Evolutionary conservation across 1,284 basidiomycete genomes (phyloP).

Genomic region (Moesziomyces globuligerus): DNA sequence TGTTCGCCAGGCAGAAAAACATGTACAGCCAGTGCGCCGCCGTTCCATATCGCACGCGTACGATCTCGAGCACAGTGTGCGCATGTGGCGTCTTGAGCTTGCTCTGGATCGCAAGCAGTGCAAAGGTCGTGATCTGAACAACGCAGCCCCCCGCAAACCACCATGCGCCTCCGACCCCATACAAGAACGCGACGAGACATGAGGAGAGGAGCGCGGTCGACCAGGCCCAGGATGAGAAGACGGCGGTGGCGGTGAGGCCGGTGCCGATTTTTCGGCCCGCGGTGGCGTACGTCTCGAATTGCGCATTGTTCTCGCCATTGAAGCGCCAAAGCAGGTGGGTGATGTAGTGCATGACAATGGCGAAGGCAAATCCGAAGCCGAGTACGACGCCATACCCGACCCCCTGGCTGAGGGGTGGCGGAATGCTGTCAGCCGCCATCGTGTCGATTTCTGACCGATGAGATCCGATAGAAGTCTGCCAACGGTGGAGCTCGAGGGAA

Average conservation of each 20-base stretch:
- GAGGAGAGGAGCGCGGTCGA: constrained; percentile 57
- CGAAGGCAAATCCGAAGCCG: constrained; percentile 63
- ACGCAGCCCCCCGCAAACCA: constrained; percentile 56
- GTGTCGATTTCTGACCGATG: no score
- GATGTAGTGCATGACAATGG: constrained; percentile 50
- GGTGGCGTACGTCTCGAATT: constrained; percentile 56
- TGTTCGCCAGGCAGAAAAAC: constrained; percentile 59
- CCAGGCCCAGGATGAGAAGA: constrained; percentile 60
- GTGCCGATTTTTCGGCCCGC: constrained; percentile 56
- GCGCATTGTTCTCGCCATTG: constrained; percentile 45
- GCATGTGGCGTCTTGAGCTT: constrained; percentile 56
- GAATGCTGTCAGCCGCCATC: constrained; percentile 38
- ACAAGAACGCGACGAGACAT: constrained; percentile 39
- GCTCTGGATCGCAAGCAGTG: constrained; percentile 51
- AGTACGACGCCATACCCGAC: constrained; percentile 65
- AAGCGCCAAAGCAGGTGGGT: constrained; percentile 39
- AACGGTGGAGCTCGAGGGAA: no score
- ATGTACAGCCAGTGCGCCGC: constrained; percentile 58
- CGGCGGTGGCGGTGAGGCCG: constrained; percentile 60
- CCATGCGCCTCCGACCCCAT: constrained; percentile 48
- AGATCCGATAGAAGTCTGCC: background rate
- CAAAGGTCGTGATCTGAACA: constrained; percentile 53
- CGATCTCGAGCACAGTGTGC: constrained; percentile 61
- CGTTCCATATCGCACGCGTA: constrained; percentile 56
- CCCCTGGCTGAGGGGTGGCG: constrained; percentile 57